A percentile compares a stretch with the other conserved stretches of the same genome.
These are phyloP conservation scores for Colletotrichum eleusines DNA, from an alignment of 2,329 filamentous ascomycete genomes.

Conservation along the genomic window DNA sequence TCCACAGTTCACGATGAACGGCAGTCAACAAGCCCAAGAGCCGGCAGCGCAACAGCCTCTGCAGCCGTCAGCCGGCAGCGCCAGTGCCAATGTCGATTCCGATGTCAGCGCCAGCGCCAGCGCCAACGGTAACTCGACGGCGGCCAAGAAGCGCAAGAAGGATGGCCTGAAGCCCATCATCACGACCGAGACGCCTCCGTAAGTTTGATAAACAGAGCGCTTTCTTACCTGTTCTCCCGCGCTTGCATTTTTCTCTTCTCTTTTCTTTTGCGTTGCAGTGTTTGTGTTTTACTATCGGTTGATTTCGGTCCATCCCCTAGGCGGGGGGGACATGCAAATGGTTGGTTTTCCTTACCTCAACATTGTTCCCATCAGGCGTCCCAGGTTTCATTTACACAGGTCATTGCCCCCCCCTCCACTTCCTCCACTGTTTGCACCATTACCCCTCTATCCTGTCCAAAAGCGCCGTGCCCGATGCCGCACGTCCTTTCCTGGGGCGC, in stretches of 20 bases:
- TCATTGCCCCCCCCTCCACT: slow-evolving; percentile 13
- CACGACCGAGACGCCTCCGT: slow-evolving; percentile 70
- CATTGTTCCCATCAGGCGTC: slow-evolving; percentile 9
- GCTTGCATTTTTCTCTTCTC: not conserved
- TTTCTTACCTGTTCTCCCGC: slow-evolving; percentile 18
- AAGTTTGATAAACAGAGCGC: slow-evolving; percentile 43
- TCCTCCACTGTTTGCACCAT: slow-evolving; percentile 10
- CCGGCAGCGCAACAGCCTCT: slow-evolving; percentile 32
- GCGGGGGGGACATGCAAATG: slow-evolving; percentile 13
- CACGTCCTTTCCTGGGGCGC: slow-evolving; percentile 37
- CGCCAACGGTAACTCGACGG: slow-evolving; percentile 41
- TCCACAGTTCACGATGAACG: slow-evolving; percentile 39
- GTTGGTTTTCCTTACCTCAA: slow-evolving; percentile 19
- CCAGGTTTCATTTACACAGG: slow-evolving; percentile 28
- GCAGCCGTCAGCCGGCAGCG: slow-evolving; percentile 32
- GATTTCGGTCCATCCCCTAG: slow-evolving; percentile 4
- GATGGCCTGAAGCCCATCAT: slow-evolving; percentile 81
- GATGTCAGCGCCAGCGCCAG: not conserved
- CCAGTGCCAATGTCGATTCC: slow-evolving; percentile 9
- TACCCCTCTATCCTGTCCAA: slow-evolving; percentile 39
- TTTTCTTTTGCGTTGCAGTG: slow-evolving; percentile 12
- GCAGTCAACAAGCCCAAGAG: slow-evolving; percentile 38
- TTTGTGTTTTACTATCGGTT: not conserved
- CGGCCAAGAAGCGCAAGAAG: slow-evolving; percentile 79
- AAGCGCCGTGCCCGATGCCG: slow-evolving; percentile 31